Conservation (phyloP, 1,284 basidiomycete genomes). For the Tilletiopsis washingtonensis region DNA sequence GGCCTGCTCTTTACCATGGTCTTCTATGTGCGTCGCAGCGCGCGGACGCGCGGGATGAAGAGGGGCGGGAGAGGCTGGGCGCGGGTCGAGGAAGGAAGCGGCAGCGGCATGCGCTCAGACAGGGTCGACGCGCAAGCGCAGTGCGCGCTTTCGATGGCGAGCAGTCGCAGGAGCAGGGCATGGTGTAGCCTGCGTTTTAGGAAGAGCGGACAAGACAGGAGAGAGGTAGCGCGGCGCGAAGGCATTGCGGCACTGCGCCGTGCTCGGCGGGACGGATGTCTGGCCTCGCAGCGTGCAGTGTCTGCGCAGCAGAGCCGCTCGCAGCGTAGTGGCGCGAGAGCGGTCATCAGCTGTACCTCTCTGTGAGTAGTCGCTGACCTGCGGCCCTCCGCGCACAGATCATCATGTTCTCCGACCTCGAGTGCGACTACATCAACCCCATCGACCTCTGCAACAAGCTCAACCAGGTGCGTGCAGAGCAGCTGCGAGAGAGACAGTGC, state of each 20-base stretch:
- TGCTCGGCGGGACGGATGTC: too few relatives aligned
- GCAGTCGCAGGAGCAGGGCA: too few relatives aligned
- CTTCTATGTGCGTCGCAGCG: slow-evolving; percentile 17
- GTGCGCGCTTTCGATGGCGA: too few relatives aligned
- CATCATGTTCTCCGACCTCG: slow-evolving; percentile 74
- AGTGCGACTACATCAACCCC: slow-evolving; percentile 86
- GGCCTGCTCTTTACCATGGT: slow-evolving; percentile 47
- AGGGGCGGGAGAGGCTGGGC: background rate
- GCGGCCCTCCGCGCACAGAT: slow-evolving; percentile 57
- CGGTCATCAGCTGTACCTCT: background rate
- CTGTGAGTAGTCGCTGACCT: background rate
- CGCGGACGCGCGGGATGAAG: background rate
- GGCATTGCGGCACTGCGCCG: too few relatives aligned
- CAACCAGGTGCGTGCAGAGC: slow-evolving; percentile 66
- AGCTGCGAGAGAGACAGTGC: background rate
- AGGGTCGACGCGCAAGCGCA: too few relatives aligned
- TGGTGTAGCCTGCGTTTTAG: too few relatives aligned
- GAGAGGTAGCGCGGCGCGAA: too few relatives aligned
- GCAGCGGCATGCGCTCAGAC: slow-evolving; percentile 10
- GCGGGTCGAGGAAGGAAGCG: slow-evolving; percentile 1
- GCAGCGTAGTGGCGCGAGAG: background rate
- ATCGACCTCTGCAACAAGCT: slow-evolving; percentile 99
- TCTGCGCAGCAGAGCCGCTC: background rate
- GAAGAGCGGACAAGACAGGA: too few relatives aligned
- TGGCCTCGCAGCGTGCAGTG: too few relatives aligned